A percentile compares a stretch with the other conserved stretches of the same genome.
Evolutionary conservation across 768 basidiomycete genomes (phyloP).

Genomic region (Wakefieldia striispora): DNA sequence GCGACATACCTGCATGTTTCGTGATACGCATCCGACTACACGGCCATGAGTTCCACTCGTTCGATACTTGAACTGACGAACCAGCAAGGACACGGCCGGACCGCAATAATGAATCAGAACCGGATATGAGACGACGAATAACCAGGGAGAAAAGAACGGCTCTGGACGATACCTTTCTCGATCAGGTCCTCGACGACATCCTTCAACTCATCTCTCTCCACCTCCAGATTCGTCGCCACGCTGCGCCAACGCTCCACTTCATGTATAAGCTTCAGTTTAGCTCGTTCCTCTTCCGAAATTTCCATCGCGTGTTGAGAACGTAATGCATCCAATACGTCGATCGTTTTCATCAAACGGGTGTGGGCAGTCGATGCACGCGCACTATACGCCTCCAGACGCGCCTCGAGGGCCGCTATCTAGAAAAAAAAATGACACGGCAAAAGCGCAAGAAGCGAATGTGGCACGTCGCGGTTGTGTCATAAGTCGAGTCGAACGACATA

Average conservation of each 20-base stretch:
- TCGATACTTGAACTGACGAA: constrained; percentile 42
- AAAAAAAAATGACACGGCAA: background rate
- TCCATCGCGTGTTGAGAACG: constrained; percentile 41
- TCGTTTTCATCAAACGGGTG: constrained; percentile 45
- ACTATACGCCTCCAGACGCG: constrained; percentile 34
- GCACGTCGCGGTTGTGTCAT: too few relatives aligned
- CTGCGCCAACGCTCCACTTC: constrained; percentile 38
- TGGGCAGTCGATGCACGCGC: constrained; percentile 44
- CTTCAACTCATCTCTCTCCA: constrained; percentile 52
- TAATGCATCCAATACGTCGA: constrained; percentile 48
- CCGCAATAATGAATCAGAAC: background rate
- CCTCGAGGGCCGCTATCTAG: constrained; percentile 31
- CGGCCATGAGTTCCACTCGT: constrained; percentile 47
- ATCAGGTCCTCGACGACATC: constrained; percentile 49
- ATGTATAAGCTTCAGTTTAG: constrained; percentile 34
- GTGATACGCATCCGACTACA: constrained; percentile 42
- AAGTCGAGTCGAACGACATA: too few relatives aligned
- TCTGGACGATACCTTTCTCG: constrained; percentile 50
- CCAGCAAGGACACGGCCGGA: background rate
- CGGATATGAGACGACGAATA: background rate
- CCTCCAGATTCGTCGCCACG: constrained; percentile 36
- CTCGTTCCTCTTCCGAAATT: constrained; percentile 32
- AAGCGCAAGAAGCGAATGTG: background rate
- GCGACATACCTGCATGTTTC: constrained; percentile 42
- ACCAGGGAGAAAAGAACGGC: background rate